Percentiles rank a stretch among this genome's conserved stretches.
Conservation (phyloP, 1,284 basidiomycete genomes). For the Amylostereum chailletii region DNA sequence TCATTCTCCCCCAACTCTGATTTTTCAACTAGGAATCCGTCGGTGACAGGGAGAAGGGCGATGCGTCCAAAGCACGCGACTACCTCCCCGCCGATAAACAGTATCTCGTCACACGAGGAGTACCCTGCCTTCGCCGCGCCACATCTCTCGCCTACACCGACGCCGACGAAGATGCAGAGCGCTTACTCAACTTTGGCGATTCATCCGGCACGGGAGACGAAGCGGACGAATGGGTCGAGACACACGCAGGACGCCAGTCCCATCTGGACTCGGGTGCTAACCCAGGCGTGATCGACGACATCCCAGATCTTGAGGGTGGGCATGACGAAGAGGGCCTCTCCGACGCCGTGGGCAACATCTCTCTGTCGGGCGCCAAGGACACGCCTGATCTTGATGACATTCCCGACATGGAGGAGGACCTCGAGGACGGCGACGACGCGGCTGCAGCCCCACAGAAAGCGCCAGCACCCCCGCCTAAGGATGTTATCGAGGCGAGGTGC, state of each 20-base stretch:
- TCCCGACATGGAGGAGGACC: conserved; percentile 29
- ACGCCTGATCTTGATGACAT: conserved; percentile 35
- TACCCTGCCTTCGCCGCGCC: conserved; percentile 87
- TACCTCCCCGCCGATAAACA: conserved; percentile 94
- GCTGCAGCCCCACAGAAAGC: conserved; percentile 56
- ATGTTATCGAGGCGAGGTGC: conserved; percentile 19
- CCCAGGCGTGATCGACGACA: conserved; percentile 65
- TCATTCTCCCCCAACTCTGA: not conserved
- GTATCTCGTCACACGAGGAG: conserved; percentile 89
- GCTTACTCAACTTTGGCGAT: conserved; percentile 71
- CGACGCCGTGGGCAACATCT: conserved; percentile 41
- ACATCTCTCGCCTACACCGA: conserved; percentile 90
- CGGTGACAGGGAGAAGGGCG: conserved; percentile 75
- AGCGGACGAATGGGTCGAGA: conserved; percentile 82
- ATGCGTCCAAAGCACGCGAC: conserved; percentile 76
- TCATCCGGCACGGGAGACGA: conserved; percentile 43
- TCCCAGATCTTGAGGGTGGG: conserved; percentile 90
- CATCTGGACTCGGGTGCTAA: conserved; percentile 42
- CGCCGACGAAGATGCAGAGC: conserved; percentile 90
- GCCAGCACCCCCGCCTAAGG: conserved; percentile 21
- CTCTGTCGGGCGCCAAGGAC: conserved; percentile 20
- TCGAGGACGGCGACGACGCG: conserved; percentile 54
- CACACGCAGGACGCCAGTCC: conserved; percentile 65
- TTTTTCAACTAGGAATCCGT: conserved; percentile 2
- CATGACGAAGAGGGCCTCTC: conserved; percentile 81